phyloP scores from a whole-genome alignment of 768 basidiomycete genomes.

The Suillus spraguei region DNA sequence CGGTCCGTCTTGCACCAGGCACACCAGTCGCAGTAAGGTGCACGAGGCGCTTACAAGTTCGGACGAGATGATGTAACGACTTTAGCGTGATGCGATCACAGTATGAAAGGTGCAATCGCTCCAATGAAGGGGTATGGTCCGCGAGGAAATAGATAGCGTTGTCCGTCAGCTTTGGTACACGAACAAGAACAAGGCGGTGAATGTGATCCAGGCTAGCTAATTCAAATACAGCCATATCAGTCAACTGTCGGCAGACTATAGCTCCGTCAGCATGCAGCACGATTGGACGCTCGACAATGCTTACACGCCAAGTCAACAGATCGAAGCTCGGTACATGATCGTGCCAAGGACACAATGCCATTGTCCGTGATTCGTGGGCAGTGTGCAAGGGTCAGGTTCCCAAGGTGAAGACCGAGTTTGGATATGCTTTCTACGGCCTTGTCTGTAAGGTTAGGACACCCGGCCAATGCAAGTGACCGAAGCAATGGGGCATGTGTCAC shows the following conservation, averaged over 20 bases:
- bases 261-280: conserved; percentile 21
- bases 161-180: conserved; percentile 83
- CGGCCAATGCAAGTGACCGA: conserved; percentile 74
- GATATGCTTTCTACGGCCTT: conserved; percentile 65
- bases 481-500: conserved; percentile 76
- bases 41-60: conserved; percentile 57
- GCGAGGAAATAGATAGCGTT: conserved; percentile 78
- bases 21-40: conserved; percentile 84
- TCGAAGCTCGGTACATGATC: conserved; percentile 70
- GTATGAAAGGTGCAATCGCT: conserved; percentile 84
- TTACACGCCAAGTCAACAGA: conserved; percentile 88
- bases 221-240: conserved; percentile 85
- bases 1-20: conserved; percentile 67
- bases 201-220: conserved; percentile 69
- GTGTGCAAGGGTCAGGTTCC: conserved; percentile 81
- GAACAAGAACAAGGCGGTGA: conserved; percentile 77
- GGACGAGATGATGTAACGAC: conserved; percentile 71
- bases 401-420: conserved; percentile 73
- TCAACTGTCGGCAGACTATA: conserved; percentile 78
- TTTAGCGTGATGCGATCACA: conserved; percentile 81
- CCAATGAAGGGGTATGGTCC: conserved; percentile 67
- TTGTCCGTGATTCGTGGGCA: conserved; percentile 79
- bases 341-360: conserved; percentile 67
- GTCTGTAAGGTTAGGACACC: conserved; percentile 79
- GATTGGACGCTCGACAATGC: conserved; percentile 32